Conservation (phyloP, 257 asterid genomes). For the Eustoma russellianum region DNA sequence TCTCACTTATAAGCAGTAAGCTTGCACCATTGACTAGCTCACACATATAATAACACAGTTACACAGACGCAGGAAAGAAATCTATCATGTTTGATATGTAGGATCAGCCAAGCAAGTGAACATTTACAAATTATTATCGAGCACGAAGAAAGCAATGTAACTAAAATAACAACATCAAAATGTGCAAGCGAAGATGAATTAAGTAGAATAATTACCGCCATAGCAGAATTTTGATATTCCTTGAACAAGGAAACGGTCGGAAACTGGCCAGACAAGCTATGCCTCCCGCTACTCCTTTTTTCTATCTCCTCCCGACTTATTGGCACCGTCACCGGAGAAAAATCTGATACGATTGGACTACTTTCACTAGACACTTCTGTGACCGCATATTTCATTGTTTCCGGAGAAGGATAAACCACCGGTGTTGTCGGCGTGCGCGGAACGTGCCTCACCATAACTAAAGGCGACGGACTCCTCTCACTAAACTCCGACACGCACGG, state of each 20-base stretch:
- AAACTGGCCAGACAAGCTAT: conserved; percentile 78
- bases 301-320: conserved; percentile 30
- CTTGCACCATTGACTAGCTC: too few relatives aligned
- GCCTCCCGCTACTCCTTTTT: conserved; percentile 31
- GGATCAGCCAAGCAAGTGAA: too few relatives aligned
- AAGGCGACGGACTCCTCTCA: conserved; percentile 27
- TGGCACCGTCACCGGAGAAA: conserved; percentile 23
- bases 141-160: too few relatives aligned
- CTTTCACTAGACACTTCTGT: conserved; percentile 7
- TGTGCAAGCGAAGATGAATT: not conserved
- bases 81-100: too few relatives aligned
- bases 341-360: conserved; percentile 30
- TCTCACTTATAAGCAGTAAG: too few relatives aligned
- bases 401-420: conserved; percentile 26
- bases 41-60: too few relatives aligned
- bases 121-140: too few relatives aligned
- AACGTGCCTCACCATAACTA: conserved; percentile 61
- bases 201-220: conserved; percentile 54
- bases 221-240: conserved; percentile 91
- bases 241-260: conserved; percentile 83
- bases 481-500: conserved; percentile 20
- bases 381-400: conserved; percentile 11
- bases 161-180: too few relatives aligned
- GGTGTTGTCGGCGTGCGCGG: conserved; percentile 40
- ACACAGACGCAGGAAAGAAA: too few relatives aligned